A percentile compares a stretch with the other conserved stretches of the same genome.
These are phyloP conservation scores for Isoetes taiwanensis DNA, from an alignment of 75 land plant genomes.

Conservation along the genomic window DNA sequence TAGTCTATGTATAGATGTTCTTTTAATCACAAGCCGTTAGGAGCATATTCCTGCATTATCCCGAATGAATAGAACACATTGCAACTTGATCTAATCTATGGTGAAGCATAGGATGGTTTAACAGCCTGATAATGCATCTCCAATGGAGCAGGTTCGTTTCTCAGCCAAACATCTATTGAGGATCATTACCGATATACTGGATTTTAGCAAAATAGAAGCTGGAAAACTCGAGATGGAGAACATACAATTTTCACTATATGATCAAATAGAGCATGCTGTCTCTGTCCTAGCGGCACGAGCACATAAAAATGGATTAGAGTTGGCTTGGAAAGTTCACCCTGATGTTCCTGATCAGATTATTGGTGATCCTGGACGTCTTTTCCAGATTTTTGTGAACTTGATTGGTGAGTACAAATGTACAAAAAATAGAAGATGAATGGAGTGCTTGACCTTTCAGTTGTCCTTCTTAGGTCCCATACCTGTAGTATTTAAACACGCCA, in stretches of 20 bases:
- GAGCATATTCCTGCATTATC: neutral
- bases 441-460: too few species aligned
- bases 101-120: too few species aligned
- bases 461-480: too few species aligned
- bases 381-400: slow-evolving; percentile 28
- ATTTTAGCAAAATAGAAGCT: slow-evolving; percentile 33
- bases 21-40: too few species aligned
- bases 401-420: too few species aligned
- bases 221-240: slow-evolving; percentile 34
- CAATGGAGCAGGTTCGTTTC: slow-evolving; percentile 25
- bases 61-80: neutral
- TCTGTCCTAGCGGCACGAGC: slow-evolving; percentile 31
- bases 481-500: too few species aligned
- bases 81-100: too few species aligned
- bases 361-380: slow-evolving; percentile 29
- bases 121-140: too few species aligned
- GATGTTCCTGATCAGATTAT: slow-evolving; percentile 27
- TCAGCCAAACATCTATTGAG: slow-evolving; percentile 24
- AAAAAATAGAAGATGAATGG: too few species aligned
- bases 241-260: slow-evolving; percentile 28
- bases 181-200: slow-evolving; percentile 27
- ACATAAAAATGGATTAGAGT: slow-evolving; percentile 20
- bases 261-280: slow-evolving; percentile 30
- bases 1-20: neutral
- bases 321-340: slow-evolving; percentile 18